phyloP scores from a whole-genome alignment of 2,329 filamentous ascomycete species.

The Talaromyces sp. region DNA sequence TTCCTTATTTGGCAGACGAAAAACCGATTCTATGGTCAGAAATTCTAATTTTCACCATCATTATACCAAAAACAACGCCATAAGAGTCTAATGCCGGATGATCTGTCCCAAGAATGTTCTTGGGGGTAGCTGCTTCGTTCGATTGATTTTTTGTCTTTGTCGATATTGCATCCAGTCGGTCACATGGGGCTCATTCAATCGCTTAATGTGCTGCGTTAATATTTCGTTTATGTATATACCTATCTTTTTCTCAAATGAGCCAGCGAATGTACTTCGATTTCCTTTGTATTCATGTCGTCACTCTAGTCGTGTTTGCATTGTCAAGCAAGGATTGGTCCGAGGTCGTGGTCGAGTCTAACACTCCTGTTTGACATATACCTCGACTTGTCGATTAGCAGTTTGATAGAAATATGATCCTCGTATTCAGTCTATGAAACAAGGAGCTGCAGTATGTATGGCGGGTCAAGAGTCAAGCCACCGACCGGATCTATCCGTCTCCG shows the following conservation, averaged over 20 bases:
- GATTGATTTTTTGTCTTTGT: not conserved
- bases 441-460: not conserved
- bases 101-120: not conserved
- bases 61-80: not conserved
- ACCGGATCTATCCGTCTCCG: not conserved
- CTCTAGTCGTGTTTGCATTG: not conserved
- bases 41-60: not conserved
- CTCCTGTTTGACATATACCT: not conserved
- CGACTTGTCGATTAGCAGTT: not conserved
- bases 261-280: not conserved
- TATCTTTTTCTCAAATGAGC: not conserved
- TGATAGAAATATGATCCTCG: not conserved
- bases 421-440: not conserved
- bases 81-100: not conserved
- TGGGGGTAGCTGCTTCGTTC: not conserved
- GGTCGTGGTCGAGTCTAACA: not conserved
- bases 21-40: not conserved
- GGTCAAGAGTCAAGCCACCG: not conserved
- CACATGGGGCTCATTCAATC: not conserved
- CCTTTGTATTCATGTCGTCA: not conserved
- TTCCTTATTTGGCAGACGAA: conserved; percentile 2
- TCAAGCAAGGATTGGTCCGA: not conserved
- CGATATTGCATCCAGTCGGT: not conserved
- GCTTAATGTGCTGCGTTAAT: not conserved
- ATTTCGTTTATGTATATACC: not conserved